These are phyloP conservation scores for Carex parvula DNA, from an alignment of 176 grass and related monocot species.

Conservation along the genomic window DNA sequence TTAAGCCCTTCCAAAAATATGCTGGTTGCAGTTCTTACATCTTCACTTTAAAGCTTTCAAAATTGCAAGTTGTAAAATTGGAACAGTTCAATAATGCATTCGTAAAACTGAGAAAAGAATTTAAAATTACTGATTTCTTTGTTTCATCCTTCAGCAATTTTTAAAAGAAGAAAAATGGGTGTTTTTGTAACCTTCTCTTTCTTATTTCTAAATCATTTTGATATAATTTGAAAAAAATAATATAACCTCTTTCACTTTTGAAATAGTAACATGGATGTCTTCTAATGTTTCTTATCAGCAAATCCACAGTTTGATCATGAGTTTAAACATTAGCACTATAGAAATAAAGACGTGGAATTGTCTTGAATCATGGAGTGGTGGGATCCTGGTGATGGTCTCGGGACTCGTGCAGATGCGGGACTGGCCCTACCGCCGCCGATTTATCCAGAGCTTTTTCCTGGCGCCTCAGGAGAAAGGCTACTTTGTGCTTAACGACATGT, in stretches of 20 bases:
- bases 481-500: conserved; percentile 96
- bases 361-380: conserved; percentile 77
- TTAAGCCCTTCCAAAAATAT: not conserved
- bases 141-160: not conserved
- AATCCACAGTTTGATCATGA: conserved; percentile 80
- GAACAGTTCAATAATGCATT: not conserved
- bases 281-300: conserved; percentile 39
- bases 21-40: not conserved
- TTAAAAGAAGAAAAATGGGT: not conserved
- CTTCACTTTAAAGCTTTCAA: not conserved
- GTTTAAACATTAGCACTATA: conserved; percentile 75
- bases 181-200: not conserved
- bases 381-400: conserved; percentile 82
- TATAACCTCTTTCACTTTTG: not conserved
- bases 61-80: not conserved
- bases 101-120: not conserved
- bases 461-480: conserved; percentile 97
- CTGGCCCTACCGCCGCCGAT: conserved; percentile 62
- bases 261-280: not conserved
- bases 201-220: not conserved
- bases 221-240: not conserved
- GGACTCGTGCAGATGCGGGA: conserved; percentile 75
- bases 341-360: conserved; percentile 89
- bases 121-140: not conserved
- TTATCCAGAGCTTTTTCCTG: conserved; percentile 91